Conservation (phyloP, 2,329 filamentous ascomycete species). For the Aspergillus niger region DNA sequence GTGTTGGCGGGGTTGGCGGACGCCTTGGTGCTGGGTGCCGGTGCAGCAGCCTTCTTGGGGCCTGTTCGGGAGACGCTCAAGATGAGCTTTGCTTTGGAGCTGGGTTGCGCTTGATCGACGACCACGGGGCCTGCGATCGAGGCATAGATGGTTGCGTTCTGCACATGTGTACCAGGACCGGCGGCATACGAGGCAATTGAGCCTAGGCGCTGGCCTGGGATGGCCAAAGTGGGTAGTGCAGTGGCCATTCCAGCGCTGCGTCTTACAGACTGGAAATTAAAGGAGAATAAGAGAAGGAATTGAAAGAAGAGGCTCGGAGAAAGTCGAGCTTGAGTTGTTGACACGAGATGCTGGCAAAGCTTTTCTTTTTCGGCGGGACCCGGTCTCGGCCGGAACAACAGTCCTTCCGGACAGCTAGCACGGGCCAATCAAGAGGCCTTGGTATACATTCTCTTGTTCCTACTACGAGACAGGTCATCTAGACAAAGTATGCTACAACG, state of each 20-base stretch:
- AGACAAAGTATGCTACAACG: background rate
- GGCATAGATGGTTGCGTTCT: slow-evolving; percentile 72
- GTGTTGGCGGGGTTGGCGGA: slow-evolving; percentile 17
- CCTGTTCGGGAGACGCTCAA: slow-evolving; percentile 37
- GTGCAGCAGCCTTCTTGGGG: slow-evolving; percentile 3
- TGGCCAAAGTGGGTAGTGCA: slow-evolving; percentile 56
- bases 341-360: background rate
- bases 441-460: no score
- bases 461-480: no score
- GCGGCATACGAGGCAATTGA: slow-evolving; percentile 66
- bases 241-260: slow-evolving; percentile 27
- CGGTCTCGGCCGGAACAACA: slow-evolving; percentile 2
- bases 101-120: slow-evolving; percentile 49
- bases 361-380: background rate
- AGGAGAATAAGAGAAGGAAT: background rate
- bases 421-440: background rate
- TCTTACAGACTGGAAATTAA: background rate
- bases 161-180: slow-evolving; percentile 82
- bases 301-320: background rate
- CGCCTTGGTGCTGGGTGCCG: background rate
- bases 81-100: slow-evolving; percentile 40
- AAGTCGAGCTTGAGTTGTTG: background rate
- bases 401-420: background rate
- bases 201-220: slow-evolving; percentile 82
- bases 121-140: slow-evolving; percentile 76